Percentiles rank a stretch among this genome's conserved stretches.
These are phyloP conservation scores for Pluteus cervinus DNA, from an alignment of 768 basidiomycete genomes.

Conservation along the genomic window DNA sequence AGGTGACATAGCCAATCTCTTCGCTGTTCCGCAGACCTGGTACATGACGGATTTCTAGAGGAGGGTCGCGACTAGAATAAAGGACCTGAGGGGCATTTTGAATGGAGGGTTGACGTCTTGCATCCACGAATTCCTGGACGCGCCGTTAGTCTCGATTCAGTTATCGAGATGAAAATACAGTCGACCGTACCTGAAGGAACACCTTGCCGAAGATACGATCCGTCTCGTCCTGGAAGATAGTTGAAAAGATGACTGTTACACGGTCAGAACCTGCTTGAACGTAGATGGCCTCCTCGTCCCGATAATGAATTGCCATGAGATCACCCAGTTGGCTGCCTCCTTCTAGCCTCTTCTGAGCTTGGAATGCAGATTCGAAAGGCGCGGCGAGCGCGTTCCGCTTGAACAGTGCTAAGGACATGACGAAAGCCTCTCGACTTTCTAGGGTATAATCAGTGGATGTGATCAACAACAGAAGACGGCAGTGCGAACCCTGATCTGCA, in stretches of 20 bases:
- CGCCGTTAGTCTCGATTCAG: constrained; percentile 7
- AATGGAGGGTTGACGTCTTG: constrained; percentile 85
- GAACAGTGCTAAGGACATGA: constrained; percentile 76
- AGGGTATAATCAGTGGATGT: constrained; percentile 9
- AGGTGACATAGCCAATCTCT: constrained; percentile 94
- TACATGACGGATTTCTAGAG: constrained; percentile 90
- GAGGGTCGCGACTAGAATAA: constrained; percentile 92
- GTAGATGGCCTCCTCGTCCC: constrained; percentile 96
- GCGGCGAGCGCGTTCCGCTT: constrained; percentile 94
- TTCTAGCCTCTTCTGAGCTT: constrained; percentile 72
- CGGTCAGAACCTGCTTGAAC: constrained; percentile 90
- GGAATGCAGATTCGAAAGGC: constrained; percentile 88
- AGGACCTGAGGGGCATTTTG: constrained; percentile 97
- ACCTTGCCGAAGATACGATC: constrained; percentile 96
- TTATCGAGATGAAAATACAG: not conserved
- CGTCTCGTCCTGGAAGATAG: constrained; percentile 94
- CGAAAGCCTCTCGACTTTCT: constrained; percentile 78
- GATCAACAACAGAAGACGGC: not conserved
- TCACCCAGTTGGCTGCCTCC: constrained; percentile 68
- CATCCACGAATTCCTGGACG: constrained; percentile 94
- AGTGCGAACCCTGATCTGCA: constrained; percentile 60
- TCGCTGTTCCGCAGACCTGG: constrained; percentile 77
- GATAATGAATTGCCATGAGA: constrained; percentile 89
- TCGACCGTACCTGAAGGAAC: constrained; percentile 81
- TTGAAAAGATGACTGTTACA: constrained; percentile 97